Evolutionary conservation across 345 rosid genomes (phyloP).

Genomic region (Salix viminalis): DNA sequence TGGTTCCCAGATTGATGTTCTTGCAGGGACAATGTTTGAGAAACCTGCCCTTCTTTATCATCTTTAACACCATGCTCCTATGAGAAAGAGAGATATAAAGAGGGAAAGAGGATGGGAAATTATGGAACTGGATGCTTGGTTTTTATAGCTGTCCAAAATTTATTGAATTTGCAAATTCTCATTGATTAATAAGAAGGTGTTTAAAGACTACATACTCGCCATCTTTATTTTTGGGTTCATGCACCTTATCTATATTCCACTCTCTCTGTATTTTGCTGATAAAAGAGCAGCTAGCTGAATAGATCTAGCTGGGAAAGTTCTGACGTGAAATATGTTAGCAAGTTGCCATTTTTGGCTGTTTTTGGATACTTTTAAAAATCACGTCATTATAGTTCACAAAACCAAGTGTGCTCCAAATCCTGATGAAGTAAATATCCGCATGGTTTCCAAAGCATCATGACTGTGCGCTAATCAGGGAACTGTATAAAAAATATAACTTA

Average conservation of each 20-base stretch:
- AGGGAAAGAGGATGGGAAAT: not conserved
- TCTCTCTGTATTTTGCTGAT: not conserved
- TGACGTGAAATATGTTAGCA: too few species aligned
- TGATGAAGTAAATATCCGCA: not conserved
- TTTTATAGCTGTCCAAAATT: not conserved
- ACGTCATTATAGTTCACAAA: not conserved
- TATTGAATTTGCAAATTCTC: too few species aligned
- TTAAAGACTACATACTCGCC: not conserved
- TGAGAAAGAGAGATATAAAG: not conserved
- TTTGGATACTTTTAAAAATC: too few species aligned
- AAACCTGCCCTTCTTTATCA: constrained; percentile 1
- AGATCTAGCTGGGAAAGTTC: too few species aligned
- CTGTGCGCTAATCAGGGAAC: not conserved
- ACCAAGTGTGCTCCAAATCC: not conserved
- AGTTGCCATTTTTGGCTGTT: too few species aligned
- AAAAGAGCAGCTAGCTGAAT: not conserved
- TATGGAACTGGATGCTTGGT: not conserved
- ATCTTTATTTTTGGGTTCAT: not conserved
- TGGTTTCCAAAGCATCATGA: not conserved
- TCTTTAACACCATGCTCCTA: not conserved
- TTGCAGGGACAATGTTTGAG: not conserved
- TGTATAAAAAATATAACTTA: not conserved
- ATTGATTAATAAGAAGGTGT: too few species aligned
- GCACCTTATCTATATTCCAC: not conserved
- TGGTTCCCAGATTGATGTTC: not conserved